Percentiles rank a stretch among this genome's conserved stretches.
These are phyloP conservation scores for Vitis cinerea DNA, from an alignment of 164 flowering plant genomes.

Conservation along the genomic window DNA sequence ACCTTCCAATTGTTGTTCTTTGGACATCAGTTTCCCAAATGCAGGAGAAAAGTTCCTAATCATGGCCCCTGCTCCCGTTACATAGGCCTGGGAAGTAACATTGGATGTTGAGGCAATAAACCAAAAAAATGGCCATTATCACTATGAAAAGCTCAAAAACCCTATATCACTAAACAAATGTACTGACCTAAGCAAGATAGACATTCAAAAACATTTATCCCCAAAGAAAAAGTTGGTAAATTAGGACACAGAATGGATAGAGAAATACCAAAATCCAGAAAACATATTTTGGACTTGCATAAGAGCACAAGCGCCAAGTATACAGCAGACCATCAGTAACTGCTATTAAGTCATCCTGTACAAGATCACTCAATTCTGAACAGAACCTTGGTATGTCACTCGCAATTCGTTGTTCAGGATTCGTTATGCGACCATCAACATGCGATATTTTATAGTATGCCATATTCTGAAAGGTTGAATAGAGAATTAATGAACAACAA, in stretches of 20 bases:
- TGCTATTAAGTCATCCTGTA: constrained; percentile 90
- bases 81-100: constrained; percentile 71
- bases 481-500: constrained; percentile 11
- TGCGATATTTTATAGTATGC: constrained; percentile 96
- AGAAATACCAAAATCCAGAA: constrained; percentile 89
- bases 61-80: constrained; percentile 74
- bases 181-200: background rate
- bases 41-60: constrained; percentile 91
- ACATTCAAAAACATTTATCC: background rate
- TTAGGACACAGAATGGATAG: background rate
- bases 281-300: constrained; percentile 96
- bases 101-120: constrained; percentile 6
- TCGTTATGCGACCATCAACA: constrained; percentile 91
- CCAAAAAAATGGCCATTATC: background rate
- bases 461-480: constrained; percentile 75
- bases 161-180: background rate
- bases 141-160: background rate
- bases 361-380: constrained; percentile 94
- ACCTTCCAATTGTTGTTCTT: constrained; percentile 97
- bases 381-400: constrained; percentile 96
- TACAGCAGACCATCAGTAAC: constrained; percentile 91
- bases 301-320: constrained; percentile 98
- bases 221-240: background rate
- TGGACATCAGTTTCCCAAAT: constrained; percentile 91
- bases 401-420: constrained; percentile 96